These are phyloP conservation scores for Cafeteria roenbergensis DNA, from an alignment of 108 stramenopile species.

Conservation along the genomic window DNA sequence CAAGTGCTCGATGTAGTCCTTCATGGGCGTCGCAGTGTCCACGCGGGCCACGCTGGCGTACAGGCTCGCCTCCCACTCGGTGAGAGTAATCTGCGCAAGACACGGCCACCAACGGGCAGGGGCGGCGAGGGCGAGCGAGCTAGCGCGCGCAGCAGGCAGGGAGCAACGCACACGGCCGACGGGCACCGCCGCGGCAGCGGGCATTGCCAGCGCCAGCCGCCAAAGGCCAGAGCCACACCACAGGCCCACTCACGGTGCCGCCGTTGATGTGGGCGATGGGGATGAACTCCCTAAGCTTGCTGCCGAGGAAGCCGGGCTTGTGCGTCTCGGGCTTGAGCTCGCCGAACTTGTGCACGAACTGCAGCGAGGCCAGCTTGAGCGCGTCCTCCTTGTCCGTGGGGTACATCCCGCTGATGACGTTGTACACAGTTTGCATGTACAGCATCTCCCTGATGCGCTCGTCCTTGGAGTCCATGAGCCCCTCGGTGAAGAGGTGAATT, in stretches of 20 bases:
- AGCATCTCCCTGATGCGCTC: background rate
- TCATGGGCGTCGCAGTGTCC: background rate
- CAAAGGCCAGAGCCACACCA: too few species aligned
- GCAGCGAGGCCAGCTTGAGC: conserved; percentile 8
- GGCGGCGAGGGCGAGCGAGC: too few species aligned
- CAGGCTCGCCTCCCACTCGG: background rate
- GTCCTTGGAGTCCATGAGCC: background rate
- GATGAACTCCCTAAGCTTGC: background rate
- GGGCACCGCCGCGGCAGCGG: too few species aligned
- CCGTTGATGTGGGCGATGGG: background rate
- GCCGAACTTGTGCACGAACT: conserved; percentile 12
- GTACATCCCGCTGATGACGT: conserved; percentile 10
- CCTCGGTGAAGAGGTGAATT: background rate
- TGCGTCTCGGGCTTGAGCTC: conserved; percentile 2
- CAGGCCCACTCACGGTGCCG: too few species aligned
- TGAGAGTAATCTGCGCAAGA: too few species aligned
- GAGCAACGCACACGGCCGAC: too few species aligned
- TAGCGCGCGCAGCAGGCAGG: too few species aligned
- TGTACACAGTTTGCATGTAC: conserved; percentile 14
- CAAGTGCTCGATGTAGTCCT: background rate
- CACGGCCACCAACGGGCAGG: too few species aligned
- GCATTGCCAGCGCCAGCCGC: too few species aligned
- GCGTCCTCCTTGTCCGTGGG: background rate
- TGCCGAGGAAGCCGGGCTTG: conserved; percentile 5
- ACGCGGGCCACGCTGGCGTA: background rate